These are phyloP conservation scores for Diaporthe ilicicola DNA, from an alignment of 2,329 filamentous ascomycete genomes.

Conservation along the genomic window DNA sequence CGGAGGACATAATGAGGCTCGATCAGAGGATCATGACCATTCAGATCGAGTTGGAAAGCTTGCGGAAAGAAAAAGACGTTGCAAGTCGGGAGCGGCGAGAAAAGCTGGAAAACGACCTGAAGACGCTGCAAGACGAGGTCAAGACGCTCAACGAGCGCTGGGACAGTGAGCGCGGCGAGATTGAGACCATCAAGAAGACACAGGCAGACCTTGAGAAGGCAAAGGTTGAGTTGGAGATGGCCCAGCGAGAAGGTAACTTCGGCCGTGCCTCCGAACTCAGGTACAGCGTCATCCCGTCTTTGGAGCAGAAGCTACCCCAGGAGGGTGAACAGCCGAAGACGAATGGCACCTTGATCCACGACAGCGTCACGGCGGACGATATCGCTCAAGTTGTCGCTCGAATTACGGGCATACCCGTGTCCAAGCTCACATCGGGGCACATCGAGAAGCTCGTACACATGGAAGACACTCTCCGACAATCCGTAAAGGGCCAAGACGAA, in stretches of 20 bases:
- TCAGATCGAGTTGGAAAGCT: constrained; percentile 93
- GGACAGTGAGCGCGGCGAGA: constrained; percentile 88
- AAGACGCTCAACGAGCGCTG: constrained; percentile 80
- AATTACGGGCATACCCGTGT: constrained; percentile 90
- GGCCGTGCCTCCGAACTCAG: constrained; percentile 88
- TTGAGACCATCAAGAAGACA: constrained; percentile 84
- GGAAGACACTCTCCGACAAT: constrained; percentile 87
- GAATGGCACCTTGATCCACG: constrained; percentile 77
- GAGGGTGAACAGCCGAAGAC: constrained; percentile 64
- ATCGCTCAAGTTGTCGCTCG: constrained; percentile 92
- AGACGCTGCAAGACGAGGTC: constrained; percentile 79
- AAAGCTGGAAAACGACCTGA: constrained; percentile 81
- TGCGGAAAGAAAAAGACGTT: constrained; percentile 93
- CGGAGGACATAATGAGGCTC: constrained; percentile 89
- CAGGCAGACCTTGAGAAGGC: constrained; percentile 91
- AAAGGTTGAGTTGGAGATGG: constrained; percentile 84
- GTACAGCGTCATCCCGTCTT: constrained; percentile 83
- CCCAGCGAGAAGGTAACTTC: constrained; percentile 88
- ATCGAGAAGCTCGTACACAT: constrained; percentile 95
- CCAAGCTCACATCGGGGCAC: constrained; percentile 91
- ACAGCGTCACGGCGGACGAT: constrained; percentile 94
- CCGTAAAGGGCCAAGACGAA: constrained; percentile 92
- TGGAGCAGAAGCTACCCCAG: constrained; percentile 82
- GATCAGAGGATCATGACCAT: constrained; percentile 97
- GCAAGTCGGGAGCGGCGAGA: constrained; percentile 87